Percentiles rank a stretch among this genome's conserved stretches.
Conservation (phyloP, 2,329 filamentous ascomycete genomes). For the Anisogramma anomala region DNA sequence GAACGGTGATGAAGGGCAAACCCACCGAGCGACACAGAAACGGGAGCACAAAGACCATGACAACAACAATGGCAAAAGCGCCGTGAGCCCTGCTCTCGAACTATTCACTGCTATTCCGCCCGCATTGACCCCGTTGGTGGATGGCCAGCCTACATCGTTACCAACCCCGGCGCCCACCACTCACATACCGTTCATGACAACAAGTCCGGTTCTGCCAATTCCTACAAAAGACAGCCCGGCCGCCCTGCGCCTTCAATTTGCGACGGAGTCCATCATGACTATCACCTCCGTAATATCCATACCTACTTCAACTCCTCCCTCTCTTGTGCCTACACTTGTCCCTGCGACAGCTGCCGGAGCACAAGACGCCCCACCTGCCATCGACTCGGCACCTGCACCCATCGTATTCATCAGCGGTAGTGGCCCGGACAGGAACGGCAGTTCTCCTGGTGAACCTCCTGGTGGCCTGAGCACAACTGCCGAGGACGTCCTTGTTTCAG, state of each 20-base stretch:
- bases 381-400: constrained; percentile 4
- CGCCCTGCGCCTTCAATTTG: constrained; percentile 3
- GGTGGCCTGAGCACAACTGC: constrained; percentile 17
- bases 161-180: neutral
- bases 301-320: neutral
- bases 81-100: neutral
- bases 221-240: neutral
- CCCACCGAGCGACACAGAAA: no score
- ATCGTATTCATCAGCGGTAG: constrained; percentile 9
- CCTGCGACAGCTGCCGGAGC: neutral
- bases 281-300: constrained; percentile 1
- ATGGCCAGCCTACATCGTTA: neutral
- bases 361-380: constrained; percentile 4
- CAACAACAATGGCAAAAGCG: neutral
- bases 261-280: constrained; percentile 13
- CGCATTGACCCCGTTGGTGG: neutral
- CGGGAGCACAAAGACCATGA: constrained; percentile 6
- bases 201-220: constrained; percentile 7
- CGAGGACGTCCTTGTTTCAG: constrained; percentile 23
- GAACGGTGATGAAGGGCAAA: constrained; percentile 5
- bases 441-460: constrained; percentile 1
- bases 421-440: constrained; percentile 1
- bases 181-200: constrained; percentile 1
- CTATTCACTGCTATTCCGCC: neutral
- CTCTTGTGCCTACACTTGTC: neutral